Evolutionary conservation across 805 yeast species (phyloP).

Genomic region (Kuraishia cidri): DNA sequence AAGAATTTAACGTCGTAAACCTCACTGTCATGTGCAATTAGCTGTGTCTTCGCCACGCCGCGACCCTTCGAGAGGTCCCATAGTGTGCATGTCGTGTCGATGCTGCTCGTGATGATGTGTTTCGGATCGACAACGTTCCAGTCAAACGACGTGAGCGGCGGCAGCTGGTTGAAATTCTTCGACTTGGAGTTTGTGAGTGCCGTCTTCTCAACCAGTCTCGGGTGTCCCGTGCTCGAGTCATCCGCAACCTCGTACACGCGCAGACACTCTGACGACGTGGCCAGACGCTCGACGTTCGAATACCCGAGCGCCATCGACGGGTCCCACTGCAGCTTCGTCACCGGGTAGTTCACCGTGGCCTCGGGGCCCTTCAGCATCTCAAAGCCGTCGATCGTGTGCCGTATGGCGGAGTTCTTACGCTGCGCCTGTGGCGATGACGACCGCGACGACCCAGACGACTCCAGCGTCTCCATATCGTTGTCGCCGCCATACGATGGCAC

Average conservation of each 20-base stretch:
- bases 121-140: slow-evolving; percentile 76
- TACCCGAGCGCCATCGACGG: slow-evolving; percentile 26
- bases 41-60: slow-evolving; percentile 75
- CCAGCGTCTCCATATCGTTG: slow-evolving; percentile 8
- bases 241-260: slow-evolving; percentile 31
- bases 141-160: slow-evolving; percentile 91
- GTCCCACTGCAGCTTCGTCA: slow-evolving; percentile 71
- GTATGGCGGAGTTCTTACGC: slow-evolving; percentile 15
- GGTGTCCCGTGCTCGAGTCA: slow-evolving; percentile 5
- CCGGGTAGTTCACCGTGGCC: slow-evolving; percentile 51
- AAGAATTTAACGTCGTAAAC: slow-evolving; percentile 89
- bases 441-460: slow-evolving; percentile 5
- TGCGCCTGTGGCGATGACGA: slow-evolving; percentile 1
- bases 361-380: slow-evolving; percentile 43
- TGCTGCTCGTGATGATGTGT: slow-evolving; percentile 72
- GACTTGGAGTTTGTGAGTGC: slow-evolving; percentile 31
- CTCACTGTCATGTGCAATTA: slow-evolving; percentile 94
- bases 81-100: slow-evolving; percentile 94
- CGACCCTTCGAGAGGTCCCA: slow-evolving; percentile 74
- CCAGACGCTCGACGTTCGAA: slow-evolving; percentile 33
- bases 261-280: slow-evolving; percentile 66
- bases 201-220: slow-evolving; percentile 25
- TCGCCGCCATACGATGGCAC: slow-evolving; percentile 12
- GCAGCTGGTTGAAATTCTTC: slow-evolving; percentile 43
- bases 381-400: slow-evolving; percentile 17